Percentiles rank a stretch among this genome's conserved stretches.
Evolutionary conservation across 192 early-diverging fungal species (phyloP).

Genomic region (Backusella mclennaniae): DNA sequence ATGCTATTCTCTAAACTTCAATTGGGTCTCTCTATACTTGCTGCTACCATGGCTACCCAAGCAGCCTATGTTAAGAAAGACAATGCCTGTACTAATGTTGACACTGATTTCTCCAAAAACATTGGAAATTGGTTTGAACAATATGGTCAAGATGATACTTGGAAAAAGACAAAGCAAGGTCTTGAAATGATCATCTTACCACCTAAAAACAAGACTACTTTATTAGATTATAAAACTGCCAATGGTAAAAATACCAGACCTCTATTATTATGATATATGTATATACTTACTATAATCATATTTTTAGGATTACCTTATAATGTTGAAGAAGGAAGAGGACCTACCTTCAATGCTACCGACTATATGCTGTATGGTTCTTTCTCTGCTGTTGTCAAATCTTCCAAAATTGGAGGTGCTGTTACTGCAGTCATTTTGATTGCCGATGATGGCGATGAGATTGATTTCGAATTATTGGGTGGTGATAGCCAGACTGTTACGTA

Average conservation of each 20-base stretch:
- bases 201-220: slow-evolving; percentile 2
- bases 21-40: background rate
- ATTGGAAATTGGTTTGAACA: background rate
- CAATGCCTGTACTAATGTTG: background rate
- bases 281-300: background rate
- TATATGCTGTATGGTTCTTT: slow-evolving; percentile 43
- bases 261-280: background rate
- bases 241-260: background rate
- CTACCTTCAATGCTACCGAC: slow-evolving; percentile 10
- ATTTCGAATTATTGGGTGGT: slow-evolving; percentile 48
- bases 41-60: background rate
- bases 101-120: background rate
- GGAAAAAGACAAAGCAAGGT: background rate
- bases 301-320: slow-evolving; percentile 15
- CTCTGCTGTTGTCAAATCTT: slow-evolving; percentile 37
- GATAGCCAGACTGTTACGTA: slow-evolving; percentile 14
- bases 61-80: background rate
- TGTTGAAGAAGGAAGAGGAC: slow-evolving; percentile 5
- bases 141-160: background rate
- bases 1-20: background rate
- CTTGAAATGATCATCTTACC: slow-evolving; percentile 6
- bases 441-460: slow-evolving; percentile 50
- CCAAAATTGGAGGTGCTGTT: slow-evolving; percentile 33
- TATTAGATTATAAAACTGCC: background rate
- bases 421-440: slow-evolving; percentile 40